These are phyloP conservation scores for Lizanozyma gosingica DNA, from an alignment of 1,139 yeast species.

Conservation along the genomic window DNA sequence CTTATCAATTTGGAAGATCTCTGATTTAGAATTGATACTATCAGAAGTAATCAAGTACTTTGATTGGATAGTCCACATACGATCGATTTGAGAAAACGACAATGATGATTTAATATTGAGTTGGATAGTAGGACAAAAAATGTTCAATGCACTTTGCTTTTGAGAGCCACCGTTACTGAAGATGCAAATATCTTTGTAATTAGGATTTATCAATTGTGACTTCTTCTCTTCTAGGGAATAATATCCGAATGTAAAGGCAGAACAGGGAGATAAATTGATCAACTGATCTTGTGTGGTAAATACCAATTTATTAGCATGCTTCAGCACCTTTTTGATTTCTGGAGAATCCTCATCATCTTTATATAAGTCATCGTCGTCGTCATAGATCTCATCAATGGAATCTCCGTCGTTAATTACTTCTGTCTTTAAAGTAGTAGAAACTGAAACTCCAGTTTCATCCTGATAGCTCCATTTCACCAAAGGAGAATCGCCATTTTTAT, in stretches of 20 bases:
- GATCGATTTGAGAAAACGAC: conserved; percentile 65
- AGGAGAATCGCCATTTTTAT: conserved; percentile 26
- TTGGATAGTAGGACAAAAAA: conserved; percentile 55
- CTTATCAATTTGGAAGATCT: conserved; percentile 62
- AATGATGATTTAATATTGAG: conserved; percentile 62
- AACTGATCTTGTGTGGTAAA: conserved; percentile 46
- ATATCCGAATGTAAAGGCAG: conserved; percentile 60
- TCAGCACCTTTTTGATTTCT: neutral
- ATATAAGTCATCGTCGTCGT: conserved; percentile 9
- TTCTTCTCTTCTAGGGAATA: conserved; percentile 46
- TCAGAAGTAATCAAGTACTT: conserved; percentile 68
- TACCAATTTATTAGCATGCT: neutral
- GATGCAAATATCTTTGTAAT: conserved; percentile 53
- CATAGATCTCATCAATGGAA: conserved; percentile 4
- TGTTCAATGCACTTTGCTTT: conserved; percentile 44
- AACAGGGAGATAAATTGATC: conserved; percentile 65
- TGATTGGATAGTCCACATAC: conserved; percentile 60
- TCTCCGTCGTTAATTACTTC: conserved; percentile 1
- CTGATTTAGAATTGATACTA: conserved; percentile 52
- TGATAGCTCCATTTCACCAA: conserved; percentile 25
- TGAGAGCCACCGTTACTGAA: conserved; percentile 67
- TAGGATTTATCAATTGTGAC: conserved; percentile 63
- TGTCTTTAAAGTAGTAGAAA: neutral
- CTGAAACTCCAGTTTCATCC: conserved; percentile 6
- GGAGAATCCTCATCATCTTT: conserved; percentile 9